Evolutionary conservation across 805 yeast species (phyloP).

Genomic region (Yarrowia osloensis): DNA sequence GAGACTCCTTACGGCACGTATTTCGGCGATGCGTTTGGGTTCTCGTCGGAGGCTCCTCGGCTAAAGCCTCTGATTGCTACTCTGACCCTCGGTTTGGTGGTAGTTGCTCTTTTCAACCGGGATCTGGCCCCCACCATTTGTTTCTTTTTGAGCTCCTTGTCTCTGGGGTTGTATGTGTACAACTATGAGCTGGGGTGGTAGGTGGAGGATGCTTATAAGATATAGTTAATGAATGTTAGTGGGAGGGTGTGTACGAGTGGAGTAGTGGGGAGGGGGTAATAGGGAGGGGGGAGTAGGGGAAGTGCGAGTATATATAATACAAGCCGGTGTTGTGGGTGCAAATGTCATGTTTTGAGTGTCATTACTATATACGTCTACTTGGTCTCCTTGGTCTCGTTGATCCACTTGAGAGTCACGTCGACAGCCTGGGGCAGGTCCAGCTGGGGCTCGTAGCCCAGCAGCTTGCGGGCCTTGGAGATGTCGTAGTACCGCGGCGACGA

Average conservation of each 20-base stretch:
- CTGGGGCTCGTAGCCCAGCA: slow-evolving; percentile 76
- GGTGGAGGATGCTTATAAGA: too few relatives aligned
- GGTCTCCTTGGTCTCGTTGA: slow-evolving; percentile 25
- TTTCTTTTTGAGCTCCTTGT: slow-evolving; percentile 11
- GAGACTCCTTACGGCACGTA: slow-evolving; percentile 3
- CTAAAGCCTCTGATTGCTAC: slow-evolving; percentile 15
- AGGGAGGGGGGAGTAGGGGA: too few relatives aligned
- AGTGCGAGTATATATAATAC: too few relatives aligned
- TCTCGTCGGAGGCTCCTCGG: slow-evolving; percentile 22
- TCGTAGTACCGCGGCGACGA: slow-evolving; percentile 94
- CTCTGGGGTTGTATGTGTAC: slow-evolving; percentile 19
- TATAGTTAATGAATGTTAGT: not conserved
- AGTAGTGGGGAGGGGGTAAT: not conserved
- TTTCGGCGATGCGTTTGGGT: slow-evolving; percentile 8
- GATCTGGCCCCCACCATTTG: slow-evolving; percentile 13
- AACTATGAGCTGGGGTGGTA: slow-evolving; percentile 4
- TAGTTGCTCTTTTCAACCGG: slow-evolving; percentile 21
- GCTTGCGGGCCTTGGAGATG: slow-evolving; percentile 77
- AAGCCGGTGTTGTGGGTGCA: too few relatives aligned
- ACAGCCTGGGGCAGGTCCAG: slow-evolving; percentile 26
- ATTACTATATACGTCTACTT: not conserved
- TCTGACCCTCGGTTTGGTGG: slow-evolving; percentile 5
- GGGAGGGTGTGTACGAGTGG: not conserved
- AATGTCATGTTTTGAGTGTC: too few relatives aligned
- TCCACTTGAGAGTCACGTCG: slow-evolving; percentile 26